Conservation (phyloP, 148 eudicot species). For the Polygonum aviculare region DNA sequence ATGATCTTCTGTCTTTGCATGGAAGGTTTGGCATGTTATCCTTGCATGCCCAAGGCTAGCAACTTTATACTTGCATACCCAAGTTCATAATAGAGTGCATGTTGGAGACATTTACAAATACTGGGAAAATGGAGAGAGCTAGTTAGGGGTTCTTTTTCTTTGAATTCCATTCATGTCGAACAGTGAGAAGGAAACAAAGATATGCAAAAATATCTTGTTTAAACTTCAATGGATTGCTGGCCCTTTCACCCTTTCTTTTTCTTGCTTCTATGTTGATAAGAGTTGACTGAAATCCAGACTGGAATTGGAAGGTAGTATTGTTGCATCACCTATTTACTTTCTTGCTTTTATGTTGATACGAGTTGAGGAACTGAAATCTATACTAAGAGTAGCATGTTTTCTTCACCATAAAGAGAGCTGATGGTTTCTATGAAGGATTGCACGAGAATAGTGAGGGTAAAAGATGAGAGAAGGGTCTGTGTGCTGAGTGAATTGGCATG, state of each 20-base stretch:
- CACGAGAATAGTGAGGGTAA: neutral
- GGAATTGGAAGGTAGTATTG: no score
- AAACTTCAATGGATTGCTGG: neutral
- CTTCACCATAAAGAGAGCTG: neutral
- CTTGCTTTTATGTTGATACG: neutral
- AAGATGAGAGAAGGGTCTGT: neutral
- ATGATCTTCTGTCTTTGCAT: neutral
- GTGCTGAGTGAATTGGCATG: neutral
- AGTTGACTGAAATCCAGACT: neutral
- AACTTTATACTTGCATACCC: no score
- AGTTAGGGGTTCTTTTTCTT: neutral
- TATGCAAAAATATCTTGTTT: neutral
- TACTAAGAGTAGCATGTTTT: no score
- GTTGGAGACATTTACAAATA: neutral
- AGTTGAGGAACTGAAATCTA: neutral
- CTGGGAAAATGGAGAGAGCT: neutral
- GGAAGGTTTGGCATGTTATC: neutral
- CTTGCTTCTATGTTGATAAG: neutral
- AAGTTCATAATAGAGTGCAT: neutral
- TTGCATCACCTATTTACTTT: neutral
- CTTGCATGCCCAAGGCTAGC: no score
- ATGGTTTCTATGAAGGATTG: neutral
- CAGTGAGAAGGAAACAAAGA: neutral
- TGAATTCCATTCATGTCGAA: neutral
- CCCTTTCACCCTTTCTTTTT: neutral